These are phyloP conservation scores for Papiliotrema terrestris DNA, from an alignment of 1,284 basidiomycete genomes.

Conservation along the genomic window DNA sequence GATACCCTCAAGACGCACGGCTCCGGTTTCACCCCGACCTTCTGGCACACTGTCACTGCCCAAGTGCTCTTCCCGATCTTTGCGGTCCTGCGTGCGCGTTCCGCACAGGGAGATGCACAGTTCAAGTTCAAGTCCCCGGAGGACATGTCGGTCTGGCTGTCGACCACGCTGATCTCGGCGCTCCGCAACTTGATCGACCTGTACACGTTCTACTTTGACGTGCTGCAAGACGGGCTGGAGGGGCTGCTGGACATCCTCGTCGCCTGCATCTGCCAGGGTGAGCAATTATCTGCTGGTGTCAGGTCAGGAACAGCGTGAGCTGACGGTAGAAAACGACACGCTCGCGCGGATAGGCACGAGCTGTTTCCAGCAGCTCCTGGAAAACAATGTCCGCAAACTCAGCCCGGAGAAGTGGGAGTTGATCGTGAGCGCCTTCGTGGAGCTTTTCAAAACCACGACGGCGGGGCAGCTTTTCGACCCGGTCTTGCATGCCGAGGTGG, in stretches of 20 bases:
- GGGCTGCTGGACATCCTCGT: constrained; percentile 89
- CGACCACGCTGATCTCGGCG: constrained; percentile 98
- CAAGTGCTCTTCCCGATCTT: constrained; percentile 99
- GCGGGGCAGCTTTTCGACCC: constrained; percentile 97
- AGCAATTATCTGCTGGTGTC: constrained; percentile 17
- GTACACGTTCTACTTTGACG: constrained; percentile 94
- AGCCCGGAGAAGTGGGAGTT: constrained; percentile 83
- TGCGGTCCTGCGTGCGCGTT: constrained; percentile 65
- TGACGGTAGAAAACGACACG: constrained; percentile 83
- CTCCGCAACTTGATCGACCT: constrained; percentile 92
- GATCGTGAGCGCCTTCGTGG: constrained; percentile 89
- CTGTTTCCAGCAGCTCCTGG: constrained; percentile 92
- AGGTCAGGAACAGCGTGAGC: neutral
- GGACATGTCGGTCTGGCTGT: constrained; percentile 99
- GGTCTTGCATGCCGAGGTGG: constrained; percentile 72
- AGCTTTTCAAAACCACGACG: constrained; percentile 94
- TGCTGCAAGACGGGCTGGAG: constrained; percentile 82
- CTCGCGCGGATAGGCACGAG: constrained; percentile 96
- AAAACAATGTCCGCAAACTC: constrained; percentile 88
- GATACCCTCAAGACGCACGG: constrained; percentile 91
- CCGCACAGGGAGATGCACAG: neutral
- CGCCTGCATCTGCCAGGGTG: constrained; percentile 98
- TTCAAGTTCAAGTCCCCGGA: constrained; percentile 92
- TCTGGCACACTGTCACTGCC: constrained; percentile 97
- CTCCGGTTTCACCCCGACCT: constrained; percentile 77